Evolutionary conservation across 129 eudicot genomes (phyloP), one percentile per base, ranked within the genome.

Genomic region (Smallanthus sonchifolius): DNA sequence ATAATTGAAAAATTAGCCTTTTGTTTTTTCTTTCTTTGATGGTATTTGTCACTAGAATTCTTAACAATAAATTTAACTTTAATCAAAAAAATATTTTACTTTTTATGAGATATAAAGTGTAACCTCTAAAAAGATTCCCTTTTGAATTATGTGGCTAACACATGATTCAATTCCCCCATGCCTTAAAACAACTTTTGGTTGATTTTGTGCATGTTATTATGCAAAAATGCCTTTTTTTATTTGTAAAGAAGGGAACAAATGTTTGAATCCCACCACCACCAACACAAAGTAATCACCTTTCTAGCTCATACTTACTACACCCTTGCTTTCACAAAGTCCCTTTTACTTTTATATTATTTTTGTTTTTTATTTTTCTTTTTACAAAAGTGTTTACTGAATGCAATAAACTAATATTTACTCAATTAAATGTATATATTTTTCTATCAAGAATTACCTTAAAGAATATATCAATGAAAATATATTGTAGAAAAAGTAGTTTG

Each of bases 211-310:
- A 48, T 45, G 49, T 17, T 35, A 68, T 42, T 34, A 77, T 68
- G 59, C 37, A 78, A 71, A 71, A 67, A 71, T 51, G 44, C 72
- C 62, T 64, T 71, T 72, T 20, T 42, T 57, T 57, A n/a, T 56
- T 54, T 52, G 52, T 64, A 78, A 70, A 77, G 80, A 77, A 78
- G 77, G 66, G 75, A 75, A 75, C 69, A 74, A 74, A 57, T 80
- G 71, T 66, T 67, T 80, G 75, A 78, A 78, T 70, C 72, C 71
- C 72, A 78, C 82, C 72, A 78, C 82, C 45, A 59, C 52, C 24
- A 74, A 7, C 45, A 45, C 51, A 45, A 78, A 78, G 63, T 34
- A 63, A 45, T 43, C 73, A 32, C 65, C 77, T 75, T 75, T 80
- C 75, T 36, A 6, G 4, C 73, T 63, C 72, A 66, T 43, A 81